These are phyloP conservation scores for Rutstroemia sp. DNA, from an alignment of 2,329 filamentous ascomycete species.

Conservation along the genomic window DNA sequence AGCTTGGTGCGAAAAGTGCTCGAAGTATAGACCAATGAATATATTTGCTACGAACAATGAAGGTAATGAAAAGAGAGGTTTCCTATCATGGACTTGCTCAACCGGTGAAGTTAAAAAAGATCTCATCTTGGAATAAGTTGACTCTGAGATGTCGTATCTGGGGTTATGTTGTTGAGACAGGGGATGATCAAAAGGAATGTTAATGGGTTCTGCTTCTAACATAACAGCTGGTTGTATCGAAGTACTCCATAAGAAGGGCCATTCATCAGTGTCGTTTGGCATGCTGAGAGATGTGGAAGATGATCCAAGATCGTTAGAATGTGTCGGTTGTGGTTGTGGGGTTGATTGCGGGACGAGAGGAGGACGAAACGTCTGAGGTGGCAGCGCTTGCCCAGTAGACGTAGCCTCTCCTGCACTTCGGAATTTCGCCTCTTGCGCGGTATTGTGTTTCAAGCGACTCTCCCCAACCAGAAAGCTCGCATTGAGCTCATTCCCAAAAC, in stretches of 20 bases:
- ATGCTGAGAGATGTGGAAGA: slow-evolving; percentile 15
- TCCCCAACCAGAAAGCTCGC: slow-evolving; percentile 3
- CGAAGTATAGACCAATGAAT: slow-evolving; percentile 22
- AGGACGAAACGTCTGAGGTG: neutral
- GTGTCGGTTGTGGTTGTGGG: neutral
- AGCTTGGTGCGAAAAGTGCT: slow-evolving; percentile 22
- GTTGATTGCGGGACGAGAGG: no score
- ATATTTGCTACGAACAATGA: slow-evolving; percentile 18
- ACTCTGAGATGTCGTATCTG: slow-evolving; percentile 20
- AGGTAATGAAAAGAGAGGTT: slow-evolving; percentile 14
- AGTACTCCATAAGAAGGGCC: slow-evolving; percentile 21
- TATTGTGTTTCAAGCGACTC: neutral
- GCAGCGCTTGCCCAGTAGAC: neutral
- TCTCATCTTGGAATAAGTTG: slow-evolving; percentile 7
- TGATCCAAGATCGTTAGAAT: slow-evolving; percentile 4
- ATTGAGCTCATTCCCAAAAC: slow-evolving; percentile 3
- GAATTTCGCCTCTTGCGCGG: neutral
- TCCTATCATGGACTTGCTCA: neutral
- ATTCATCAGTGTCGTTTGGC: slow-evolving; percentile 19
- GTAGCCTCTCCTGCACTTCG: neutral
- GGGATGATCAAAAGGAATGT: slow-evolving; percentile 13
- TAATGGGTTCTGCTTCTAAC: slow-evolving; percentile 15
- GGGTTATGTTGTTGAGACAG: slow-evolving; percentile 16
- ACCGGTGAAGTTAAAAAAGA: neutral
- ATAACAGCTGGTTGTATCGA: slow-evolving; percentile 8